Evolutionary conservation across 306 rosid genomes (phyloP).

Genomic region (Pyrus betulifolia): DNA sequence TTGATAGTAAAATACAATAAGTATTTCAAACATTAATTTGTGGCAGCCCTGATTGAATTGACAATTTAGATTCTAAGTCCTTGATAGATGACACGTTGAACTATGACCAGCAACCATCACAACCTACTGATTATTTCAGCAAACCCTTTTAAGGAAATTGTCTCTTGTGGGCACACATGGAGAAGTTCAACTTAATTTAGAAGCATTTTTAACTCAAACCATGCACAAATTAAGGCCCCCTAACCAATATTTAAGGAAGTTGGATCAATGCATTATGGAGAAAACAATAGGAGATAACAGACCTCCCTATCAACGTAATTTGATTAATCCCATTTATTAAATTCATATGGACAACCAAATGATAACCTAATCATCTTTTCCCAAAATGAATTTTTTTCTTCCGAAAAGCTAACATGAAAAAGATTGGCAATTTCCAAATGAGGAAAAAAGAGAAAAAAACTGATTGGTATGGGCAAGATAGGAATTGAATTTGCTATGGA

Average conservation of each 20-base stretch:
- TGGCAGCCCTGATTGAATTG: background rate
- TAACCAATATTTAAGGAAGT: background rate
- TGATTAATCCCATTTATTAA: background rate
- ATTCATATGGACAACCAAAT: background rate
- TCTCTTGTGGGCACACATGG: background rate
- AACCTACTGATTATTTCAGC: background rate
- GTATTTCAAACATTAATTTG: background rate
- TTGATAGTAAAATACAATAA: background rate
- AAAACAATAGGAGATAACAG: background rate
- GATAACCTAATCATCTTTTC: constrained; percentile 4
- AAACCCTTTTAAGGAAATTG: background rate
- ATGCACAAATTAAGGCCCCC: background rate
- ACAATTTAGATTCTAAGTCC: background rate
- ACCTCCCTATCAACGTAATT: background rate
- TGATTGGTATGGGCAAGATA: background rate
- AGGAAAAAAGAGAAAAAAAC: background rate
- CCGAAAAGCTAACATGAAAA: background rate
- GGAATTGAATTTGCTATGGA: background rate
- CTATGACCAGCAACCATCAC: background rate
- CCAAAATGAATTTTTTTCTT: background rate
- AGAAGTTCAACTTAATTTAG: background rate
- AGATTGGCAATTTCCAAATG: background rate
- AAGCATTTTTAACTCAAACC: background rate
- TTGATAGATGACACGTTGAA: background rate
- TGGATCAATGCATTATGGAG: background rate